These are phyloP conservation scores for Antitrichia curtipendula DNA, from an alignment of 225 moss, liverwort and hornwort species.

Conservation along the genomic window DNA sequence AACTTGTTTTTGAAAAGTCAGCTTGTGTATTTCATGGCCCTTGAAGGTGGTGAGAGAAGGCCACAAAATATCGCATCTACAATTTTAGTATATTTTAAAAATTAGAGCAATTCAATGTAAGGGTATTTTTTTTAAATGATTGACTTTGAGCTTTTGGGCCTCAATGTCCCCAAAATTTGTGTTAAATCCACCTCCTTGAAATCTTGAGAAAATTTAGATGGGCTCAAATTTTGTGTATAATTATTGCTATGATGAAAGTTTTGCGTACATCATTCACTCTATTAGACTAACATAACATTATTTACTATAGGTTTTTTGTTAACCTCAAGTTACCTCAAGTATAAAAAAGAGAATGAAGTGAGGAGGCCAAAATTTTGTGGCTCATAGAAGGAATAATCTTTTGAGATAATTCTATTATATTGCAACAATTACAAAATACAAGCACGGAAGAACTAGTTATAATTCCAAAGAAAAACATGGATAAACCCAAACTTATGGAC, in stretches of 20 bases:
- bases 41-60: neutral
- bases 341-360: neutral
- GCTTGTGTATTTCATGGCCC: neutral
- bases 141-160: neutral
- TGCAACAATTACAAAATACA: too few species aligned
- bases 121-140: neutral
- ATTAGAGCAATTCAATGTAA: neutral
- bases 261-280: neutral
- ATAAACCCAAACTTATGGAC: too few species aligned
- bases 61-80: neutral
- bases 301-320: neutral
- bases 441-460: too few species aligned
- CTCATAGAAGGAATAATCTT: neutral
- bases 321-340: neutral
- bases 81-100: neutral
- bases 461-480: too few species aligned
- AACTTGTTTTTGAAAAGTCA: neutral
- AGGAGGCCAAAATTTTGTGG: neutral
- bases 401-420: neutral
- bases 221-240: neutral
- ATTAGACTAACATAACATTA: accelerated
- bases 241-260: neutral
- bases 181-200: neutral
- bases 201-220: neutral
- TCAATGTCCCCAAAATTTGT: neutral